Base-by-base conservation (phyloP, 257 asterid genomes). In the Solanum medicagineum region DNA sequence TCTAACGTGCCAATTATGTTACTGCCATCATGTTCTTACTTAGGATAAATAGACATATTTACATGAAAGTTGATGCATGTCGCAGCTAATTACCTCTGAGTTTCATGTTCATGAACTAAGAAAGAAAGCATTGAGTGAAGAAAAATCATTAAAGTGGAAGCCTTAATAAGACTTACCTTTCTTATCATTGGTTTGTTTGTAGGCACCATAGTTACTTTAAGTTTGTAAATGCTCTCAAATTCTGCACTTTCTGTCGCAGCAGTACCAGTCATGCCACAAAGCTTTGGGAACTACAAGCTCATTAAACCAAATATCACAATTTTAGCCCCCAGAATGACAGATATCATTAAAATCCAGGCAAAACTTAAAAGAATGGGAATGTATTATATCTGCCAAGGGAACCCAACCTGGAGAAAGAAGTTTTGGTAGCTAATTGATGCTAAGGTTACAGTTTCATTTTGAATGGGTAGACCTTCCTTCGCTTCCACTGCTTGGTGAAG, bases 401-500 rank as follows among this genome's bases (percentile, higher is more conserved):
- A 77, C 87, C 90, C 85, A 86, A 95, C 99, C 99, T 97, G 99
- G 87, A 97, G 98, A 91, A 95, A 97, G 93, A 97, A 97, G 90
- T 97, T 97, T 85, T 97, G 99, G 92, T 97, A 97, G 92, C 99
- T 97, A 87, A 97, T 97, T 86, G 99, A 97, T 86, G 98, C 99
- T 88, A 97, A 89, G 87, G 98, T 95, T 89, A 97, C 93, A 40
- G 98, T 97, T 90, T 97, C 99, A 85, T 97, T 97, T 91, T 97
- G 99, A 87, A 97, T 92, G 84, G 99, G 97, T 87, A 97, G 85
- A 66, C 95, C 96, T 92, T 97, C 98, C 92, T 97, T 97, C 80
- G 98, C 99, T 94, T 97, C 99, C 85, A 97, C 99, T 80, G 99
- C 99, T 88, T 97, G 99, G 93, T 97, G 99, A 92, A 97, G 99